phyloP scores from a whole-genome alignment of 2,329 filamentous ascomycete genomes.

The Neopestalotiopsis sp. region DNA sequence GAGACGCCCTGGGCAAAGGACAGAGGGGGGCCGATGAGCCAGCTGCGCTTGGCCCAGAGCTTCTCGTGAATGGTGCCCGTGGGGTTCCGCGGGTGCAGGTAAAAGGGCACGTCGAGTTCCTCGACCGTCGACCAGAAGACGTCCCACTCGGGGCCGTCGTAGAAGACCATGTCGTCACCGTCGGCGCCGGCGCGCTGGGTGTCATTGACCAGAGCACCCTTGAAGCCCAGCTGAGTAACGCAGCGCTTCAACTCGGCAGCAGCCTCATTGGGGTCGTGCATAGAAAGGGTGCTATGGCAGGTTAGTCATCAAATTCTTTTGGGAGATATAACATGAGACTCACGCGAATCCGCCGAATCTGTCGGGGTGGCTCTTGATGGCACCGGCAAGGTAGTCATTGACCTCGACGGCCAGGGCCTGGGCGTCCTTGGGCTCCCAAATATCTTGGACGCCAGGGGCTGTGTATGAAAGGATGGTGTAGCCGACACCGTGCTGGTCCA shows the following conservation, averaged over 20 bases:
- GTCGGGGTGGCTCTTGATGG: slow-evolving; percentile 43
- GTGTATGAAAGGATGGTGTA: slow-evolving; percentile 55
- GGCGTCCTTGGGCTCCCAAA: slow-evolving; percentile 46
- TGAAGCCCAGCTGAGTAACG: slow-evolving; percentile 64
- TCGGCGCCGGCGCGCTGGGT: slow-evolving; percentile 62
- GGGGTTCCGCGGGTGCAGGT: slow-evolving; percentile 66
- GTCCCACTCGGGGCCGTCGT: slow-evolving; percentile 65
- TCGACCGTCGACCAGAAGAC: slow-evolving; percentile 63
- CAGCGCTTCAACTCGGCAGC: slow-evolving; percentile 56
- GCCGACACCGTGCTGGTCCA: slow-evolving; percentile 52
- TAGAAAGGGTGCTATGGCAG: slow-evolving; percentile 49
- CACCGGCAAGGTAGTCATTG: slow-evolving; percentile 45
- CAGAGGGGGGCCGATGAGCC: slow-evolving; percentile 63
- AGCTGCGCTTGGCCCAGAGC: slow-evolving; percentile 62
- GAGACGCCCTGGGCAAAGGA: slow-evolving; percentile 64
- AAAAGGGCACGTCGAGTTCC: slow-evolving; percentile 67
- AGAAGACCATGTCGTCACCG: slow-evolving; percentile 67
- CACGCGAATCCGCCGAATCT: slow-evolving; percentile 54
- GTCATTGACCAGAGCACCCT: slow-evolving; percentile 66
- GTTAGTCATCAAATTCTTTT: too few relatives aligned
- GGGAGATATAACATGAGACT: too few relatives aligned
- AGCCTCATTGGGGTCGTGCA: slow-evolving; percentile 58
- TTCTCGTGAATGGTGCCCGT: slow-evolving; percentile 61
- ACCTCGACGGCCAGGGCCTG: slow-evolving; percentile 46
- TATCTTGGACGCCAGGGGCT: slow-evolving; percentile 52